phyloP scores from a whole-genome alignment of 257 asterid genomes.

The Capsicum rhomboideum region DNA sequence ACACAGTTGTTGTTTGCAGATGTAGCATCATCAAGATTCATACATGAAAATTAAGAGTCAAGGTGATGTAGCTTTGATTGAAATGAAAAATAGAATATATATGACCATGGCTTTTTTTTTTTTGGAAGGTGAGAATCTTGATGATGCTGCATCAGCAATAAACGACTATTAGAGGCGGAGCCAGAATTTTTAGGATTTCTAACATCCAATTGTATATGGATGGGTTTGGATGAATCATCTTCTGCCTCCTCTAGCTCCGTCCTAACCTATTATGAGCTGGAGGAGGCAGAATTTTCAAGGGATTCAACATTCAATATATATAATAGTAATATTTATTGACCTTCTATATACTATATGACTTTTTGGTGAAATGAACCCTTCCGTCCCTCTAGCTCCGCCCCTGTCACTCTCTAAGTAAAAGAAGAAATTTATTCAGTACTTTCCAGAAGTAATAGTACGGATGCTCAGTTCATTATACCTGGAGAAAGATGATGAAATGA shows the following conservation, averaged over 20 bases:
- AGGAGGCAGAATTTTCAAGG: not conserved
- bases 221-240: not conserved
- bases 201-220: too few relatives aligned
- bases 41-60: slow-evolving; percentile 21
- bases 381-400: not conserved
- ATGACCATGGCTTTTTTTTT: slow-evolving; percentile 7
- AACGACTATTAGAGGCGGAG: not conserved
- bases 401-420: too few relatives aligned
- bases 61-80: not conserved
- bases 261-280: not conserved
- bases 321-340: not conserved
- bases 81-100: not conserved
- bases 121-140: slow-evolving; percentile 42
- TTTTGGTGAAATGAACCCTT: not conserved
- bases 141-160: slow-evolving; percentile 54
- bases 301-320: not conserved
- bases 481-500: not conserved
- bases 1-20: slow-evolving; percentile 34
- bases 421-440: too few relatives aligned
- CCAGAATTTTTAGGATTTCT: not conserved
- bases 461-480: not conserved
- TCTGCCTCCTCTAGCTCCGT: not conserved
- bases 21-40: slow-evolving; percentile 51
- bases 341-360: not conserved
- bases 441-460: not conserved